Conservation (phyloP, 208 protist genomes). For the Acanthamoeba royreba region DNA sequence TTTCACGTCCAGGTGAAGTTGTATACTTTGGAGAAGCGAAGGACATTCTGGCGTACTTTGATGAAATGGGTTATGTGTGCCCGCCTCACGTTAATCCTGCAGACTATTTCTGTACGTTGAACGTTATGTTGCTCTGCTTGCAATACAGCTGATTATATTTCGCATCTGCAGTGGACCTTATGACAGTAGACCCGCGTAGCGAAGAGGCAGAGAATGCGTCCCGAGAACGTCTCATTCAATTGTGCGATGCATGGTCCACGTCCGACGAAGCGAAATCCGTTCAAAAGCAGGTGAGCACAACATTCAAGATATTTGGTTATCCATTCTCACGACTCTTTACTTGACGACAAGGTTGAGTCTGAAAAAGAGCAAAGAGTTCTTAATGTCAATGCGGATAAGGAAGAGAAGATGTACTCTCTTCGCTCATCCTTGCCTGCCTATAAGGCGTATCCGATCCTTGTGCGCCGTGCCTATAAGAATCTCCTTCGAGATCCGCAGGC, state of each 20-base stretch:
- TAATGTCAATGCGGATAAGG: background rate
- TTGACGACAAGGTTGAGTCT: background rate
- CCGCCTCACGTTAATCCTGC: constrained; percentile 49
- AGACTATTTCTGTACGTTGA: constrained; percentile 28
- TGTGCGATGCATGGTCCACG: background rate
- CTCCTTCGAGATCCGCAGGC: constrained; percentile 6
- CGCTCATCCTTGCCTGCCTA: background rate
- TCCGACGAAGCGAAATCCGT: background rate
- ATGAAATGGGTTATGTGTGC: constrained; percentile 41
- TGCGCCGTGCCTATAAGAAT: background rate
- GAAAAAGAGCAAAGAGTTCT: background rate
- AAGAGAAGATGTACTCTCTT: background rate
- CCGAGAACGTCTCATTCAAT: background rate
- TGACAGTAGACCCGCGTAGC: background rate
- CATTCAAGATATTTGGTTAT: background rate
- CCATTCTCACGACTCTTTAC: background rate
- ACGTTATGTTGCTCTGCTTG: background rate
- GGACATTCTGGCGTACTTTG: constrained; percentile 23
- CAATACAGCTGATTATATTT: background rate
- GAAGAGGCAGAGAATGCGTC: background rate
- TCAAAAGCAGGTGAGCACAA: background rate
- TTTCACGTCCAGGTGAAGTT: background rate
- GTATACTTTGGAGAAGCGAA: constrained; percentile 11
- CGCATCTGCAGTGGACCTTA: background rate
- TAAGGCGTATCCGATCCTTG: background rate